Percentiles rank a stretch among this genome's conserved stretches.
Evolutionary conservation across 2,329 filamentous ascomycete species (phyloP).

Genomic region (Didymella glomerata): DNA sequence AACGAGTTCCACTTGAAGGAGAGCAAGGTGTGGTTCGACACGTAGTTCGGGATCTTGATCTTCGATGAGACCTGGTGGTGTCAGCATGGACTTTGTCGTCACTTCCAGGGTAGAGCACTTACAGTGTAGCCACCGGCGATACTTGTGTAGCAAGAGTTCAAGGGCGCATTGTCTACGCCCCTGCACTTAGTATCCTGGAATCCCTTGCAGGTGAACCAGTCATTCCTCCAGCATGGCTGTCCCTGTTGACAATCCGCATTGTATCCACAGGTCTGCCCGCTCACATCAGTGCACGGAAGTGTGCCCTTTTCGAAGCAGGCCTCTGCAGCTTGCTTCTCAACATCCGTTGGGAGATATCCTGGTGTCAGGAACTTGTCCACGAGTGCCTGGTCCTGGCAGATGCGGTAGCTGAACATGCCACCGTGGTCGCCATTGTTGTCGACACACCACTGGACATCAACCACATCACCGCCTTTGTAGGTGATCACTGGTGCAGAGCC

Average conservation of each 20-base stretch:
- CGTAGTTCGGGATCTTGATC: constrained; percentile 47
- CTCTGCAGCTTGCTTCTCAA: constrained; percentile 47
- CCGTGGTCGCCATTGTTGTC: constrained; percentile 48
- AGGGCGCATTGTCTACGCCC: constrained; percentile 43
- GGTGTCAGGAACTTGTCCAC: constrained; percentile 45
- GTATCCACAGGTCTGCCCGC: constrained; percentile 42
- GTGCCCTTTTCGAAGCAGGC: constrained; percentile 41
- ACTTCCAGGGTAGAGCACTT: constrained; percentile 3
- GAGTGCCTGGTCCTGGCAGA: constrained; percentile 45
- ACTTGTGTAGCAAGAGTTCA: constrained; percentile 46
- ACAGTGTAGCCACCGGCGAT: constrained; percentile 49
- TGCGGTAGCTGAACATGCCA: constrained; percentile 48
- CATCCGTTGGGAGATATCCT: constrained; percentile 43
- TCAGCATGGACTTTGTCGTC: not conserved
- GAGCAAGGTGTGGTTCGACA: constrained; percentile 43
- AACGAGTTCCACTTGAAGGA: constrained; percentile 48
- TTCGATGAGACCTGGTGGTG: constrained; percentile 26
- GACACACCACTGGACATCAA: constrained; percentile 47
- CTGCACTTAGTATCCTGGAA: constrained; percentile 42
- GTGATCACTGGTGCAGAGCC: constrained; percentile 42
- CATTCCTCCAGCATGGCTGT: constrained; percentile 45
- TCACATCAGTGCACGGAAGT: constrained; percentile 45
- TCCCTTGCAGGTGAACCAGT: constrained; percentile 48
- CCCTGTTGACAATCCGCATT: constrained; percentile 43
- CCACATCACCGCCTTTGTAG: constrained; percentile 41